Conservation (phyloP, 2,329 filamentous ascomycete species). For the Pestalotiopsis fici region DNA sequence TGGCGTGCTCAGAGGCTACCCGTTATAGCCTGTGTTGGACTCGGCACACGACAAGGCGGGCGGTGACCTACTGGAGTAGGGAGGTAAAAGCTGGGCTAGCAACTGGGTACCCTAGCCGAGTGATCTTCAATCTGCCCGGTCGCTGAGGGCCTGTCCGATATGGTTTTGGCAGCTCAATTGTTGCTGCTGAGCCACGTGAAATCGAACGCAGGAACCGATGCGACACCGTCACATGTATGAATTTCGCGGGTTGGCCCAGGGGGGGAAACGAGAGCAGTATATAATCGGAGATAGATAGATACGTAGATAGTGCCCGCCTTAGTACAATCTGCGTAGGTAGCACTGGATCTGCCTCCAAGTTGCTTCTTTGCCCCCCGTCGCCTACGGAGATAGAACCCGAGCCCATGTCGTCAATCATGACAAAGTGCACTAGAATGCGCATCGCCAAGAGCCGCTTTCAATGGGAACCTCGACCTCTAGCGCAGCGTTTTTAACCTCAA, state of each 20-base stretch:
- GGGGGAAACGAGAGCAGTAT: background rate
- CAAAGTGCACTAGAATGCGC: background rate
- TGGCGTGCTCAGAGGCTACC: slow-evolving; percentile 31
- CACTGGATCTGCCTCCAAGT: background rate
- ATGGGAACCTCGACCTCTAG: background rate
- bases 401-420: background rate
- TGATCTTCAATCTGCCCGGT: background rate
- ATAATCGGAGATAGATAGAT: background rate
- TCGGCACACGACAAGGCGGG: slow-evolving; percentile 4
- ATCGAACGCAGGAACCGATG: slow-evolving; percentile 2
- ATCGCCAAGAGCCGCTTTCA: slow-evolving; percentile 1
- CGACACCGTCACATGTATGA: slow-evolving; percentile 3
- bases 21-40: background rate
- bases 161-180: slow-evolving; percentile 3
- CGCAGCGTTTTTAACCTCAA: background rate
- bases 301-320: background rate
- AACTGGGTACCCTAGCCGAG: slow-evolving; percentile 6
- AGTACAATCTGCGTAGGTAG: background rate
- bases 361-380: background rate
- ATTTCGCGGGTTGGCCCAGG: background rate
- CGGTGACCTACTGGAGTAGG: slow-evolving; percentile 10
- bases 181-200: slow-evolving; percentile 3
- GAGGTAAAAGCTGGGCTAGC: slow-evolving; percentile 3
- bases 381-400: background rate
- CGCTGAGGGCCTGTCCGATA: background rate